Evolutionary conservation across 2,329 filamentous ascomycete genomes (phyloP).

Genomic region (Stachybotrys chlorohalonatus): DNA sequence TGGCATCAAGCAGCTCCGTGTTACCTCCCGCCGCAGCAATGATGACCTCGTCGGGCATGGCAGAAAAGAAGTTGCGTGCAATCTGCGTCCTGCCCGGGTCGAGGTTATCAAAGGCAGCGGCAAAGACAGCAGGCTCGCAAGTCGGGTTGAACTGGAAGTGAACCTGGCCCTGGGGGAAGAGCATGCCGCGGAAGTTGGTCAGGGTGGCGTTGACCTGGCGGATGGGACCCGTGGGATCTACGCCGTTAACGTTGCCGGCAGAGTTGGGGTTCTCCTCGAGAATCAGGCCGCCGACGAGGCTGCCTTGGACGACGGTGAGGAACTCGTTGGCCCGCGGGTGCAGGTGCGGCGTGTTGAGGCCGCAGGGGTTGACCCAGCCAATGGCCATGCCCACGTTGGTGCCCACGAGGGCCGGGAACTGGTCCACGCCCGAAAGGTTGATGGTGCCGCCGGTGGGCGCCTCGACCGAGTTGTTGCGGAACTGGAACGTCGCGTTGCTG

Average conservation of each 20-base stretch:
- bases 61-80: constrained; percentile 18
- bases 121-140: constrained; percentile 30
- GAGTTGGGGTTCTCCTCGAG: constrained; percentile 17
- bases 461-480: constrained; percentile 10
- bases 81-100: constrained; percentile 30
- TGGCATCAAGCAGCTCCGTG: constrained; percentile 1
- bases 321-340: constrained; percentile 32
- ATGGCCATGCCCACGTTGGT: constrained; percentile 30
- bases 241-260: constrained; percentile 11
- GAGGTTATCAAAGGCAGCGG: constrained; percentile 30
- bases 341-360: constrained; percentile 33
- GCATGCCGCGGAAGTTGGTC: constrained; percentile 25
- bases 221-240: constrained; percentile 16
- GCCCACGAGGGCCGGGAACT: constrained; percentile 29
- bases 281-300: constrained; percentile 25
- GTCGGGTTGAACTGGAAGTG: constrained; percentile 37
- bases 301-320: constrained; percentile 27
- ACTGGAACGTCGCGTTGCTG: constrained; percentile 11
- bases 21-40: constrained; percentile 5
- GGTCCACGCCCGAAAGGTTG: constrained; percentile 16
- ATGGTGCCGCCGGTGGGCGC: constrained; percentile 7
- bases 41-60: constrained; percentile 10
- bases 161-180: constrained; percentile 32
- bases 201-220: constrained; percentile 16
- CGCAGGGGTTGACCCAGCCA: constrained; percentile 34